Conservation (phyloP, 106 monocot species). For the Platanthera guangdongensis region DNA sequence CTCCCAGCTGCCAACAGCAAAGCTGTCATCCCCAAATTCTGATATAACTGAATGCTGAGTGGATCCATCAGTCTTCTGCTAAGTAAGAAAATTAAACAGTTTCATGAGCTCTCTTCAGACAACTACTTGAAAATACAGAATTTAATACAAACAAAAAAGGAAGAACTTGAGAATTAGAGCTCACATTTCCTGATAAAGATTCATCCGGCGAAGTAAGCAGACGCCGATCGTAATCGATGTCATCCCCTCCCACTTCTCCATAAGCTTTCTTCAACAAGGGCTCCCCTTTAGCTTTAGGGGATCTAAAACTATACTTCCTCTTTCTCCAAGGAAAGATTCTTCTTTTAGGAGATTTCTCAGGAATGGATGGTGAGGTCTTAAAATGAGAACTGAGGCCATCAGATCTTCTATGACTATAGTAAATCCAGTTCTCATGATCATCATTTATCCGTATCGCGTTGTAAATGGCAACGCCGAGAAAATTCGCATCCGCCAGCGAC, state of each 20-base stretch:
- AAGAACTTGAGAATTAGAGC: background rate
- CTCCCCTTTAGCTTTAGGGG: slow-evolving; percentile 60
- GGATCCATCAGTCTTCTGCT: slow-evolving; percentile 12
- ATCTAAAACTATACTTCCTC: slow-evolving; percentile 41
- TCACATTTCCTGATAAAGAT: slow-evolving; percentile 29
- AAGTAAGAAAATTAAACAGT: background rate
- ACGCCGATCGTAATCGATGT: slow-evolving; percentile 74
- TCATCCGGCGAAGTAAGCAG: slow-evolving; percentile 54
- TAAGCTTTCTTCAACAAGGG: slow-evolving; percentile 65
- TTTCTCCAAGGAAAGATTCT: slow-evolving; percentile 51
- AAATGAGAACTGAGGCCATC: slow-evolving; percentile 15
- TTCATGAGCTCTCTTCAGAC: background rate
- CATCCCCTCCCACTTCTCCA: slow-evolving; percentile 77
- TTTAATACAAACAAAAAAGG: background rate
- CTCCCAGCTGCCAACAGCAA: slow-evolving; percentile 51
- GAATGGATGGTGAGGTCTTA: slow-evolving; percentile 12
- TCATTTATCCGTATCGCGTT: background rate
- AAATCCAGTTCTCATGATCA: slow-evolving; percentile 33
- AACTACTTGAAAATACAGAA: background rate
- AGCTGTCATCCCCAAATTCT: slow-evolving; percentile 47
- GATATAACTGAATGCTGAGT: slow-evolving; percentile 15
- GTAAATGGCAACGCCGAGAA: slow-evolving; percentile 8
- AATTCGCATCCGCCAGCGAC: slow-evolving; percentile 48
- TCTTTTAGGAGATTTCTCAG: slow-evolving; percentile 20
- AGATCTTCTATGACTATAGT: slow-evolving; percentile 39